These are phyloP conservation scores for Thelephora terrestris DNA, from an alignment of 1,284 basidiomycete genomes.

Conservation along the genomic window DNA sequence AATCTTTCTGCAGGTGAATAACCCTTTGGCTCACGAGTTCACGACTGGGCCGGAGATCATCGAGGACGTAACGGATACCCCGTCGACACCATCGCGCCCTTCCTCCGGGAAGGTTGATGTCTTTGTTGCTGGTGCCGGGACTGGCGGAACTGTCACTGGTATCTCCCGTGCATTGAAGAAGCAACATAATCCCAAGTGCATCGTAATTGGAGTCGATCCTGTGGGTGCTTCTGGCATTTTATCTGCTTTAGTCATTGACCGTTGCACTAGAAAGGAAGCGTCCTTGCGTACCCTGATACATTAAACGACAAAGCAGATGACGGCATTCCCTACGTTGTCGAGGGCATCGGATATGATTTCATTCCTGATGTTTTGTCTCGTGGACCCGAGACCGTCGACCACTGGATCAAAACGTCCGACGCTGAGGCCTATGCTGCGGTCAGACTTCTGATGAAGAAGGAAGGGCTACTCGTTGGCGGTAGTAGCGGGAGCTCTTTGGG, in stretches of 20 bases:
- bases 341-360: slow-evolving; percentile 95
- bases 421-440: slow-evolving; percentile 74
- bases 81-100: slow-evolving; percentile 40
- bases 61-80: slow-evolving; percentile 54
- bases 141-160: slow-evolving; percentile 91
- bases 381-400: slow-evolving; percentile 42
- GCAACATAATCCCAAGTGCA: slow-evolving; percentile 56
- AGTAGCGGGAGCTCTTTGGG: slow-evolving; percentile 81
- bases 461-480: slow-evolving; percentile 88
- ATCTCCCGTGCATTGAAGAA: slow-evolving; percentile 78
- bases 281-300: slow-evolving; percentile 66
- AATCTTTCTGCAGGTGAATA: slow-evolving; percentile 46
- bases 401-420: slow-evolving; percentile 85
- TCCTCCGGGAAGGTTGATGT: slow-evolving; percentile 74
- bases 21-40: slow-evolving; percentile 83
- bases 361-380: slow-evolving; percentile 73
- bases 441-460: slow-evolving; percentile 71
- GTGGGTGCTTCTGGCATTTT: slow-evolving; percentile 33
- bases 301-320: slow-evolving; percentile 32
- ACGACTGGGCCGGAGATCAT: slow-evolving; percentile 88
- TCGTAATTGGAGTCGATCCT: slow-evolving; percentile 86
- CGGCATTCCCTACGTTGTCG: slow-evolving; percentile 68
- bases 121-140: slow-evolving; percentile 85
- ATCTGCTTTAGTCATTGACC: not conserved
- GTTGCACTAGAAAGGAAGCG: slow-evolving; percentile 64